Evolutionary conservation across 2,329 filamentous ascomycete genomes (phyloP).

Genomic region (Talaromyces sp.): DNA sequence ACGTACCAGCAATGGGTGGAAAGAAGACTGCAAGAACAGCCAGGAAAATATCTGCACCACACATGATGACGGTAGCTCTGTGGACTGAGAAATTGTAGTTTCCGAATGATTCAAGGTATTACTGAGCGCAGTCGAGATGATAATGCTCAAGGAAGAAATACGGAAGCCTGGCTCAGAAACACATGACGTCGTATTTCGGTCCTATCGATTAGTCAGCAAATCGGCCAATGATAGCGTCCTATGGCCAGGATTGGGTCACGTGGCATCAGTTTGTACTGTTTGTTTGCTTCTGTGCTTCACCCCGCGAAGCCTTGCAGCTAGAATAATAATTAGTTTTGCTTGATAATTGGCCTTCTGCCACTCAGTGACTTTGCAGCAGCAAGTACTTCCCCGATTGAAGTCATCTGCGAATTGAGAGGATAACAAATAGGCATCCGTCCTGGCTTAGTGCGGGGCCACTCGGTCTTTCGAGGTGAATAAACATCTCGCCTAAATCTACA

Average conservation of each 20-base stretch:
- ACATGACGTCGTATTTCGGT: slow-evolving; percentile 5
- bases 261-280: not conserved
- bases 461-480: not conserved
- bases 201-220: not conserved
- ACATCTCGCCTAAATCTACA: not conserved
- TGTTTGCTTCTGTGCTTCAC: not conserved
- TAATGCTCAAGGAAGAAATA: not conserved
- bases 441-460: not conserved
- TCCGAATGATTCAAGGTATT: not conserved
- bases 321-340: not conserved
- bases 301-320: not conserved
- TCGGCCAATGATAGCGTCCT: not conserved
- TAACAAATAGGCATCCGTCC: not conserved
- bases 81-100: not conserved
- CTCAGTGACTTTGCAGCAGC: not conserved
- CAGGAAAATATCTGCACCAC: slow-evolving; percentile 59
- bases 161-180: not conserved
- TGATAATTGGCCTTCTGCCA: not conserved
- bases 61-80: slow-evolving; percentile 43
- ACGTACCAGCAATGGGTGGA: slow-evolving; percentile 56
- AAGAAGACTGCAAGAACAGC: slow-evolving; percentile 61
- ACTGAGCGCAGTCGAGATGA: not conserved
- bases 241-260: not conserved
- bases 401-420: not conserved
- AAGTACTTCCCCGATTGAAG: not conserved